Evolutionary conservation across 495 filamentous ascomycete species (phyloP).

Genomic region (Tetracladium setigerum): DNA sequence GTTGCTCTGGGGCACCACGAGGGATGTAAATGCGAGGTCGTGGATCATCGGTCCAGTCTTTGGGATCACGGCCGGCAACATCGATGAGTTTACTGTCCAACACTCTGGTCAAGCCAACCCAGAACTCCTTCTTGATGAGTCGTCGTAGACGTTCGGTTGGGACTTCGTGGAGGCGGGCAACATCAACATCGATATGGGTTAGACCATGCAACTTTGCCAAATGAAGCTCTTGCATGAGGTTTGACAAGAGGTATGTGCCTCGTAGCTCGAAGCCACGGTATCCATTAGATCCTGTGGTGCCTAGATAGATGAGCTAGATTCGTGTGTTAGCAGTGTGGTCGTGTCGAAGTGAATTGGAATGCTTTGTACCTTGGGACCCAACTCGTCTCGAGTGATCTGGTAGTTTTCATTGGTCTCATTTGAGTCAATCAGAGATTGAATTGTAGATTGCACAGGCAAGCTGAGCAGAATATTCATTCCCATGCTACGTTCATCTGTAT

Average conservation of each 20-base stretch:
- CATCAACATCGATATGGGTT: slow-evolving; percentile 79
- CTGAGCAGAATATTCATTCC: slow-evolving; percentile 51
- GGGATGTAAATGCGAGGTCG: slow-evolving; percentile 91
- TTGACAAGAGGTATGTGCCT: slow-evolving; percentile 93
- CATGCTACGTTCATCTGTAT: slow-evolving; percentile 34
- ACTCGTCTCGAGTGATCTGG: slow-evolving; percentile 95
- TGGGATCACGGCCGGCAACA: slow-evolving; percentile 75
- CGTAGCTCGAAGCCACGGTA: slow-evolving; percentile 77
- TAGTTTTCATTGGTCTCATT: slow-evolving; percentile 89
- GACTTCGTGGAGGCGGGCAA: slow-evolving; percentile 82
- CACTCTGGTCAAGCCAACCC: slow-evolving; percentile 76
- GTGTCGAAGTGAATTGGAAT: neutral
- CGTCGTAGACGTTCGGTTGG: slow-evolving; percentile 80
- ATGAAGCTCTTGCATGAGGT: slow-evolving; percentile 87
- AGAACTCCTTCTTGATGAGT: slow-evolving; percentile 81
- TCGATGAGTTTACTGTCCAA: slow-evolving; percentile 88
- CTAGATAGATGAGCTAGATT: slow-evolving; percentile 63
- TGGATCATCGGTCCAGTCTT: slow-evolving; percentile 84
- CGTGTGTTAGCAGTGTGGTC: slow-evolving; percentile 4
- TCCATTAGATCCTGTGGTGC: slow-evolving; percentile 81
- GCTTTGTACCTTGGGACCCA: slow-evolving; percentile 82
- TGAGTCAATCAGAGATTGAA: slow-evolving; percentile 60
- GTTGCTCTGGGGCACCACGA: slow-evolving; percentile 73
- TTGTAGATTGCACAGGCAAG: slow-evolving; percentile 68
- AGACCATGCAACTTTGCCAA: slow-evolving; percentile 81